phyloP scores from a whole-genome alignment of 169 alveolate genomes.

The Plasmodium billcollinsi region DNA sequence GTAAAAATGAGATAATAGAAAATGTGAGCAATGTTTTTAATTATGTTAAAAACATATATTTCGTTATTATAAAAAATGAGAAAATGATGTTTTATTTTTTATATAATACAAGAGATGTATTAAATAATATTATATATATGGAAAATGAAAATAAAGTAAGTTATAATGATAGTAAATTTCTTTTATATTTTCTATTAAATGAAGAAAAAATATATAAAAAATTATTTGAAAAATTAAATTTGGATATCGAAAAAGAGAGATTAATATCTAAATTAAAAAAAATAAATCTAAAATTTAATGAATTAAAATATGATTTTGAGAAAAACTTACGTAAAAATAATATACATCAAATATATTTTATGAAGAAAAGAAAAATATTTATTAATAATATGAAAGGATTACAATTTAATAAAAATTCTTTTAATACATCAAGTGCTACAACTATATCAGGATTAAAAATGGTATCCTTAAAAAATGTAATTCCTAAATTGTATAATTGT shows the following conservation, averaged over 20 bases:
- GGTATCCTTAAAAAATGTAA: conserved; percentile 44
- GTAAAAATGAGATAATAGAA: conserved; percentile 28
- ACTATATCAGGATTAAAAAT: neutral
- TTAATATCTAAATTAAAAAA: conserved; percentile 36
- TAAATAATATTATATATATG: conserved; percentile 28
- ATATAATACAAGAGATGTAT: conserved; percentile 30
- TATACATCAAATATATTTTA: conserved; percentile 18
- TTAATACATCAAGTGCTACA: neutral
- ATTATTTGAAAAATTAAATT: conserved; percentile 15
- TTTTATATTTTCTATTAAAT: conserved; percentile 22
- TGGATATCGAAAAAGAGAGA: conserved; percentile 25
- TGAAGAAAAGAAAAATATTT: neutral
- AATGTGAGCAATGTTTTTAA: conserved; percentile 12
- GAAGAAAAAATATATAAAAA: conserved; percentile 39
- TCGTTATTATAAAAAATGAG: conserved; percentile 31
- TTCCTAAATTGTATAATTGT: conserved; percentile 50
- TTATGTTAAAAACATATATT: conserved; percentile 41
- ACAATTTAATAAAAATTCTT: neutral
- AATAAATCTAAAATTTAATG: conserved; percentile 12
- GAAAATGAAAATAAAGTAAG: conserved; percentile 21
- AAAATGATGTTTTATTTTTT: conserved; percentile 26
- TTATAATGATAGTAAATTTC: conserved; percentile 26
- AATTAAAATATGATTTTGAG: conserved; percentile 33
- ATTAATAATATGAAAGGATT: neutral
- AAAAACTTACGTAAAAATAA: conserved; percentile 25